Conservation (phyloP, 495 filamentous ascomycete species). For the Rostrohypoxylon terebratum region DNA sequence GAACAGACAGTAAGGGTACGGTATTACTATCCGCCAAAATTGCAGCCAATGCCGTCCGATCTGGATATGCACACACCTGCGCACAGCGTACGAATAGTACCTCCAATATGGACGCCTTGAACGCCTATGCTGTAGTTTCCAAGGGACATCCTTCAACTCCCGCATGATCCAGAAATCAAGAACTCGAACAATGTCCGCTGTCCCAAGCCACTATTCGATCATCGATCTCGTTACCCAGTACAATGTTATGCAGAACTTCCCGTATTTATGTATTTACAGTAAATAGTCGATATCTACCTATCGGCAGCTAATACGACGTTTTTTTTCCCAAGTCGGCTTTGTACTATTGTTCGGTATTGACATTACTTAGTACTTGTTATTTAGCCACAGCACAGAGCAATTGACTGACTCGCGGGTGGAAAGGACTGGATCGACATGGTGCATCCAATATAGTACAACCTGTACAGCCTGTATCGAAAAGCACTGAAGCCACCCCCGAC, state of each 20-base stretch:
- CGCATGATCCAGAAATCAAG: background rate
- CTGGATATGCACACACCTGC: constrained; percentile 2
- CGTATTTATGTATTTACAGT: constrained; percentile 11
- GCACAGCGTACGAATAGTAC: background rate
- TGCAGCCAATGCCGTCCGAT: background rate
- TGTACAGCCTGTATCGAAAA: constrained; percentile 17
- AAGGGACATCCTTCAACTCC: background rate
- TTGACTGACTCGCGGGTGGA: background rate
- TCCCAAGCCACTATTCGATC: constrained; percentile 24
- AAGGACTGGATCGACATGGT: background rate
- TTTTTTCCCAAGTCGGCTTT: constrained; percentile 6
- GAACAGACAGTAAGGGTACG: constrained; percentile 26
- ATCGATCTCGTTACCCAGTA: background rate
- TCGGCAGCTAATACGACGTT: constrained; percentile 10
- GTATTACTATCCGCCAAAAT: constrained; percentile 22
- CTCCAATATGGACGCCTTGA: constrained; percentile 4
- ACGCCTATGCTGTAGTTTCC: background rate
- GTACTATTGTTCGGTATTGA: background rate
- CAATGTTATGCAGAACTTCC: constrained; percentile 2
- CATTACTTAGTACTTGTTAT: background rate
- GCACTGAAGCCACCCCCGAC: constrained; percentile 14
- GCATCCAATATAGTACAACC: no score
- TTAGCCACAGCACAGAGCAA: background rate
- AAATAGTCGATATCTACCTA: constrained; percentile 18
- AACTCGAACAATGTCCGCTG: background rate